Evolutionary conservation across 768 basidiomycete genomes (phyloP), one percentile per base, ranked within the genome.

Genomic region (Suillus bovinus): DNA sequence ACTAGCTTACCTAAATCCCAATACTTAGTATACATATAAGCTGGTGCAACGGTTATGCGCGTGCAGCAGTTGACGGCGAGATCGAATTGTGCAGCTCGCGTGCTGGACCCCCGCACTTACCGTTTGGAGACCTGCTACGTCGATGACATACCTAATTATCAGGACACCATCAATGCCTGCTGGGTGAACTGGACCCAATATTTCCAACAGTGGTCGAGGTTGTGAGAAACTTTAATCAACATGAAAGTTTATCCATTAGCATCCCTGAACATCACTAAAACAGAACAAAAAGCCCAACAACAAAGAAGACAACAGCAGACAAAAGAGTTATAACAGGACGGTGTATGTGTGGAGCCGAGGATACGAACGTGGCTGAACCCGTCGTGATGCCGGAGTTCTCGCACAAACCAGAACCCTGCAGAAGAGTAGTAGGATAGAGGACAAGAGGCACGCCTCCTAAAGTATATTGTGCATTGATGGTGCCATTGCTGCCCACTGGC

Each of bases 401-500:
- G 63, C 81, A 82, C 42, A 82, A 39, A 24, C 78, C 76, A 13
- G 80, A 81, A 31, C 69, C 72, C 31, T 70, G 17, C 27, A 82
- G 69, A 20, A 72, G 46, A 46, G 42, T 58, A 54, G 76, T 69
- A 5, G 84, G 84, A 3, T 84, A 74, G 29, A 90, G 79, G 58
- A 91, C 77, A 42, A 82, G 79, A 3, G 90, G 80, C 17, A 78
- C 76, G 39, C 89, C 90, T 31, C 90, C 90, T 58, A 76, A 77
- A 9, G 80, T 81, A 69, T 93, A 93, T 63, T 86, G 76, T 27
- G 86, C 82, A 29, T 83, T 79, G 56, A 93, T 67, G 39, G 79
- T 84, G 44, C 88, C 87, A 52, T 81, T 78, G 46, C 89, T 85
- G 33, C 89, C 91, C 9, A 90, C 85, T 22, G 80, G 84, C 80